phyloP scores from a whole-genome alignment of 345 rosid species.

The Laguncularia racemosa region DNA sequence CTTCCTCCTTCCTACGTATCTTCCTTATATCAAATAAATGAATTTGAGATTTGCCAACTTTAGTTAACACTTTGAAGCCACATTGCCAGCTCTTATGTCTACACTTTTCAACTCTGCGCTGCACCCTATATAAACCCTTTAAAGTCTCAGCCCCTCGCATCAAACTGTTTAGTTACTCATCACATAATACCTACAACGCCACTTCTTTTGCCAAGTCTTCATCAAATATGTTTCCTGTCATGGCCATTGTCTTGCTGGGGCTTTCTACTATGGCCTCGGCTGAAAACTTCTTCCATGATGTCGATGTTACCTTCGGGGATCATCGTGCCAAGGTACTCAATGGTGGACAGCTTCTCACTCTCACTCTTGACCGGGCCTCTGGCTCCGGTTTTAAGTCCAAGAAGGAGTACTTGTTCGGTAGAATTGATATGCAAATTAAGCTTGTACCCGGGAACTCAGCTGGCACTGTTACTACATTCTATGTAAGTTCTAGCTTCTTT shows the following conservation, averaged over 20 bases:
- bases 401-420: slow-evolving; percentile 41
- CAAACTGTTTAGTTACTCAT: too few relatives aligned
- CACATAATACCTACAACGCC: too few relatives aligned
- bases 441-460: slow-evolving; percentile 51
- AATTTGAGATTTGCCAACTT: too few relatives aligned
- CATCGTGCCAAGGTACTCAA: slow-evolving; percentile 42
- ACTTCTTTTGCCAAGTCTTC: not conserved
- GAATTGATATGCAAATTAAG: slow-evolving; percentile 38
- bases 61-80: too few relatives aligned
- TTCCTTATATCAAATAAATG: too few relatives aligned
- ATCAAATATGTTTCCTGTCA: not conserved
- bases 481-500: slow-evolving; percentile 14
- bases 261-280: slow-evolving; percentile 8
- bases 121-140: too few relatives aligned
- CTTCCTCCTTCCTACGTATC: too few relatives aligned
- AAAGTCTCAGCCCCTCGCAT: too few relatives aligned
- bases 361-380: slow-evolving; percentile 37
- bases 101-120: too few relatives aligned
- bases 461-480: slow-evolving; percentile 46
- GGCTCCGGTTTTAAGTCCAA: slow-evolving; percentile 57
- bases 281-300: slow-evolving; percentile 27
- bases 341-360: slow-evolving; percentile 47
- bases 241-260: not conserved
- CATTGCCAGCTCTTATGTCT: too few relatives aligned
- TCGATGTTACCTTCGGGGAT: slow-evolving; percentile 48